These are phyloP conservation scores for Tylopilus plumbeoviolaceoides DNA, from an alignment of 768 basidiomycete species.

Conservation along the genomic window DNA sequence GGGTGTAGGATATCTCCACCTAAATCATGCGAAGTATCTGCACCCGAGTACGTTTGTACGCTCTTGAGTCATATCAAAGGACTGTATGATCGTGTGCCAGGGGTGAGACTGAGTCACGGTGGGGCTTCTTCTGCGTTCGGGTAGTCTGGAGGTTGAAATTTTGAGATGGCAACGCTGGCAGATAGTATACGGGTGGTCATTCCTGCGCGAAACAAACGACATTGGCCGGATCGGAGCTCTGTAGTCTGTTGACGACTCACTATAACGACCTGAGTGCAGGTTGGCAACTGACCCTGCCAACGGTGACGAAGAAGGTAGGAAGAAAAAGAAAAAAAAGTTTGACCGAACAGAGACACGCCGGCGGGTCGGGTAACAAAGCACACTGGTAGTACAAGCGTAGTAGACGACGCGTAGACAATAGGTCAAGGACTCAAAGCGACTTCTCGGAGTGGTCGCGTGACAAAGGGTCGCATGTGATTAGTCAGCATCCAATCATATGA, in stretches of 20 bases:
- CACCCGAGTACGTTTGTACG: not conserved
- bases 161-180: no score
- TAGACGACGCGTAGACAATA: no score
- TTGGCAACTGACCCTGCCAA: not conserved
- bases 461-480: constrained; percentile 8
- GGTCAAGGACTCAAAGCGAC: no score
- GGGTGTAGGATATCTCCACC: not conserved
- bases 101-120: no score
- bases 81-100: not conserved
- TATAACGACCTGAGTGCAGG: not conserved
- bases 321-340: not conserved
- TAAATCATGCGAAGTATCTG: not conserved
- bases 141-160: no score
- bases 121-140: not conserved
- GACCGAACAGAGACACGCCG: no score
- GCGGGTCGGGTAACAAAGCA: no score
- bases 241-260: not conserved
- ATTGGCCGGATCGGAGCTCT: not conserved
- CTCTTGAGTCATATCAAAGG: not conserved
- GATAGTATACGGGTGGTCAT: no score
- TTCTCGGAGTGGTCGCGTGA: no score
- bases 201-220: no score
- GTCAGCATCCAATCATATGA: constrained; percentile 33
- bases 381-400: no score
- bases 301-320: no score